Base-by-base conservation (phyloP, 2,329 filamentous ascomycete species). In the Penicillium sp. region DNA sequence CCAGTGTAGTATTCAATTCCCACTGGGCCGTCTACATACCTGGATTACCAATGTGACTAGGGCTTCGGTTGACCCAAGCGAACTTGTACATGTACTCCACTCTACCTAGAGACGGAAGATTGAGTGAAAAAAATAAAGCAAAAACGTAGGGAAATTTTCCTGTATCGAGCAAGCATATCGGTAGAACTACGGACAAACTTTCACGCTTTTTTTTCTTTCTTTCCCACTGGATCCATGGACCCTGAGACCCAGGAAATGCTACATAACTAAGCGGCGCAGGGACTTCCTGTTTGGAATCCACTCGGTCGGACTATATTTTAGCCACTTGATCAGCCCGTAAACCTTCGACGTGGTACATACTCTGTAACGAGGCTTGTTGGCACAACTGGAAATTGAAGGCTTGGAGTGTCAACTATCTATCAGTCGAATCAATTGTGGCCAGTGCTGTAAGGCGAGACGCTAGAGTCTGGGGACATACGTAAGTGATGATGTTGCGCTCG, bases 401-500 rank as follows among this genome's bases (percentile, higher is more conserved):
- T 13, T 30, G 13, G 5, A 4, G 24, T 28, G 8, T 22, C 30
- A 33, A 33, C 30, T 12, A 33, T 33, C 49, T 33, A 24, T 35
- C 49, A 33, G 26, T 35, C 28, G 44, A 51, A 51, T 35, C 26
- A 35, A 8, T 50, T 8, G n/a, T 13, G 17, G 28, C 19, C 28
- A 22, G 49, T 33, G 30, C 30, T 9, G 28, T 35, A 22, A 13
- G 49, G 49, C 49, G 49, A 51, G 28, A 9, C 49, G 49, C 49
- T 19, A n/a, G 56, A 61, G 59, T 62, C 56, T 15, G 54, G 59
- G 54, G 58, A 65, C 66, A 63, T 69, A 70, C 68, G 68, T 69
- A 69, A 70, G 65, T 64, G 66, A 68, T 70, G 68, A 70, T 70
- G 67, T 63, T 65, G 58, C 56, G 59, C 54, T 60, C 26, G 13